These are phyloP conservation scores for Amniculicola lignicola DNA, from an alignment of 495 filamentous ascomycete genomes.

Conservation along the genomic window DNA sequence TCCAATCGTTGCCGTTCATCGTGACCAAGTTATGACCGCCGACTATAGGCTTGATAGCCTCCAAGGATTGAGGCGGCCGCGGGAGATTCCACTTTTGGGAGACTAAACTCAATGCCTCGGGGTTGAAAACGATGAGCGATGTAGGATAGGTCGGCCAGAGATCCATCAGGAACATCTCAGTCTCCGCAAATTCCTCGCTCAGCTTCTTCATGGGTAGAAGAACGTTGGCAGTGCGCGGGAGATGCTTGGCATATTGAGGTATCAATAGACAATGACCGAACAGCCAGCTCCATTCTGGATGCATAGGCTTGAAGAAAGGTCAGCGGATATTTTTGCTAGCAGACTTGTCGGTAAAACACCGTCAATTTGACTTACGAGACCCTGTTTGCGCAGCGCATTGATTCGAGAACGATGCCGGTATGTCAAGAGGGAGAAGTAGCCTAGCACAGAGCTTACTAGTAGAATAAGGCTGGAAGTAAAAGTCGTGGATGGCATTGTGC, in stretches of 20 bases:
- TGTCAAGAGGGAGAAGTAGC: neutral
- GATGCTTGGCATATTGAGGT: neutral
- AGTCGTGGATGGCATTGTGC: neutral
- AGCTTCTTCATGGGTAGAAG: neutral
- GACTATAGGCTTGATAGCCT: constrained; percentile 1
- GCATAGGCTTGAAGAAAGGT: constrained; percentile 8
- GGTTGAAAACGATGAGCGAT: neutral
- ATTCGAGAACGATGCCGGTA: constrained; percentile 19
- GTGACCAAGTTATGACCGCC: neutral
- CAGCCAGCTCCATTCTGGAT: constrained; percentile 12
- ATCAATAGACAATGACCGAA: constrained; percentile 6
- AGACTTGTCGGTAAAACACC: neutral
- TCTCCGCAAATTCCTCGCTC: neutral
- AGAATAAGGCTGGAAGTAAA: neutral
- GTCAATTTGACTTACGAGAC: constrained; percentile 18
- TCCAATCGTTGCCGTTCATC: constrained; percentile 4
- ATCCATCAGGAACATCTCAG: constrained; percentile 6
- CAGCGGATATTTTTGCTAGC: neutral
- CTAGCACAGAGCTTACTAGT: neutral
- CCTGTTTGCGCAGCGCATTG: constrained; percentile 14
- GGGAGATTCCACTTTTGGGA: neutral
- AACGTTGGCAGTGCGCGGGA: constrained; percentile 8
- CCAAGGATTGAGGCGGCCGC: neutral
- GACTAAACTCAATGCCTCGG: neutral
- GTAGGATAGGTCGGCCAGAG: constrained; percentile 8